These are phyloP conservation scores for Solanum chmielewskii DNA, from an alignment of 257 asterid genomes.

Conservation along the genomic window DNA sequence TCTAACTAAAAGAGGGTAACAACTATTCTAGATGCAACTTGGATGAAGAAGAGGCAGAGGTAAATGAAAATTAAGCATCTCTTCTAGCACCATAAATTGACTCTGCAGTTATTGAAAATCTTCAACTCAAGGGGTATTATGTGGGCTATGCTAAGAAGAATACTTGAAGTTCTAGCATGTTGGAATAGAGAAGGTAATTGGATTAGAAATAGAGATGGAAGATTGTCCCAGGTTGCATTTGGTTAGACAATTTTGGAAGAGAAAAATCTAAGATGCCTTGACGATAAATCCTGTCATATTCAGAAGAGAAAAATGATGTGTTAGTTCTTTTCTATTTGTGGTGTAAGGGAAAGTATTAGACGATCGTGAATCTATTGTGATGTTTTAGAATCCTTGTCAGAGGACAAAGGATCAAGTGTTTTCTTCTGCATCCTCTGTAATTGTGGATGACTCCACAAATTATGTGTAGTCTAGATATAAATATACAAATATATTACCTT, in stretches of 20 bases:
- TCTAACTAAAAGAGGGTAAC: neutral
- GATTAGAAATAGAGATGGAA: neutral
- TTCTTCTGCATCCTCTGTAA: neutral
- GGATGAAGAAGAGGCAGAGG: neutral
- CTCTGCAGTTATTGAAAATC: neutral
- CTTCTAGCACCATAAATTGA: neutral
- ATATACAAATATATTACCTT: neutral
- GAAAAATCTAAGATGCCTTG: neutral
- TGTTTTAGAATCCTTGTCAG: neutral
- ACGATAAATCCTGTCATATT: neutral
- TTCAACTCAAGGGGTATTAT: neutral
- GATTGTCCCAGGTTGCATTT: neutral
- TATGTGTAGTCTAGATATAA: neutral
- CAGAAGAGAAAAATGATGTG: neutral
- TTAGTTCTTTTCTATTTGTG: neutral
- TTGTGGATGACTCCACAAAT: neutral
- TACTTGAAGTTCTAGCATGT: neutral
- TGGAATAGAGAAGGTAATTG: neutral
- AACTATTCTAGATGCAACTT: neutral
- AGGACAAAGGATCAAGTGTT: neutral
- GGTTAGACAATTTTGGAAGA: neutral
- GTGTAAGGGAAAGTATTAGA: neutral
- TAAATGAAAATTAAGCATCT: neutral
- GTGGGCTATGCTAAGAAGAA: neutral
- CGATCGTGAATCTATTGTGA: neutral